Percentiles rank a stretch among this genome's conserved stretches.
Conservation (phyloP, 768 basidiomycete species). For the Exsudoporus frostii region DNA sequence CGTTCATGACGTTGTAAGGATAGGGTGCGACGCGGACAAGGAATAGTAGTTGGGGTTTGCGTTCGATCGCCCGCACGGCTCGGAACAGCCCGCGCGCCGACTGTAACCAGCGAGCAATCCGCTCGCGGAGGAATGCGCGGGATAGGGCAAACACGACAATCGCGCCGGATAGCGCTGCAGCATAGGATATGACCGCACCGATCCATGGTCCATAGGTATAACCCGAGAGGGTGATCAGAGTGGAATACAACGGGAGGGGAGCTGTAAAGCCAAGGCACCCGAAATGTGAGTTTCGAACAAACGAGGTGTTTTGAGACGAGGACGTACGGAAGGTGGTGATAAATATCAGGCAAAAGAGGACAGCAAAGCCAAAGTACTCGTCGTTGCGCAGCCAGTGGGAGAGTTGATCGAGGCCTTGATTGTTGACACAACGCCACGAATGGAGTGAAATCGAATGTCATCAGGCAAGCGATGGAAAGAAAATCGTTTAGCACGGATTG, state of each 20-base stretch:
- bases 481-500: constrained; percentile 1
- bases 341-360: constrained; percentile 81
- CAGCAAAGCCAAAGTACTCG: constrained; percentile 68
- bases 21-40: constrained; percentile 91
- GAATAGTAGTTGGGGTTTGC: constrained; percentile 83
- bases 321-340: constrained; percentile 82
- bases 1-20: constrained; percentile 94
- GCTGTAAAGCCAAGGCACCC: constrained; percentile 41
- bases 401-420: constrained; percentile 74
- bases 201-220: constrained; percentile 86
- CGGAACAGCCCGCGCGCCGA: constrained; percentile 70
- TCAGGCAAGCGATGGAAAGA: neutral
- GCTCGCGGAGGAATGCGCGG: constrained; percentile 65
- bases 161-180: constrained; percentile 81
- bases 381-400: constrained; percentile 75
- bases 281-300: constrained; percentile 9
- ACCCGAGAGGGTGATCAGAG: constrained; percentile 86
- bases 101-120: constrained; percentile 70
- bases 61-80: constrained; percentile 84
- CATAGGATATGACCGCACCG: constrained; percentile 84
- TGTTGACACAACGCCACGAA: neutral
- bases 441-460: neutral
- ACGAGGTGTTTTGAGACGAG: constrained; percentile 2
- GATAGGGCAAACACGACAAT: constrained; percentile 80
- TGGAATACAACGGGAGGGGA: constrained; percentile 89